These are phyloP conservation scores for Trichophyton verrucosum DNA, from an alignment of 2,329 filamentous ascomycete species.

Conservation along the genomic window DNA sequence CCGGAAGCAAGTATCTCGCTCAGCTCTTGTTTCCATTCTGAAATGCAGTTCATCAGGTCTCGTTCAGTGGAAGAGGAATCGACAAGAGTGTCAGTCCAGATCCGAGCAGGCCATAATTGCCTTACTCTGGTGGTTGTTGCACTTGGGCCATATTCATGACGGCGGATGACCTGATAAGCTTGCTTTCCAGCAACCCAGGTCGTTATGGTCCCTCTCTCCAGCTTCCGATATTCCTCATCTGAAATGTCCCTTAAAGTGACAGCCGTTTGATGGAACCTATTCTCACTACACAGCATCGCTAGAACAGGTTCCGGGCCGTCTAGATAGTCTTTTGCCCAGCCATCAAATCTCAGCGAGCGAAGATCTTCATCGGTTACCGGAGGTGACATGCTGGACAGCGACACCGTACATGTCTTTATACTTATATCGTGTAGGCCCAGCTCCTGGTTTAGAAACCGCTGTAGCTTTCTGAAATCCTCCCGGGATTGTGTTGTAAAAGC, in stretches of 20 bases:
- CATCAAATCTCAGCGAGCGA: conserved; percentile 53
- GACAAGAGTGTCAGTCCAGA: conserved; percentile 68
- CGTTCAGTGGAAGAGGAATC: conserved; percentile 48
- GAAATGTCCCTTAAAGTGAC: conserved; percentile 52
- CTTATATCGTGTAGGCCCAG: conserved; percentile 58
- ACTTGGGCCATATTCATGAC: conserved; percentile 66
- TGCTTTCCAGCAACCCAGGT: conserved; percentile 59
- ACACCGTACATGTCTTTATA: conserved; percentile 50
- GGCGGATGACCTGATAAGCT: conserved; percentile 52
- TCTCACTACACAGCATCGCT: conserved; percentile 72
- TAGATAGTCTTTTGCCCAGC: conserved; percentile 67
- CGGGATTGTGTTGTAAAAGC: conserved; percentile 63
- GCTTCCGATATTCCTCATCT: conserved; percentile 54
- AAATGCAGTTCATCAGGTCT: conserved; percentile 40
- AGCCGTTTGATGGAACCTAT: conserved; percentile 55
- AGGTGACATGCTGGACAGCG: conserved; percentile 44
- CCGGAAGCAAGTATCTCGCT: conserved; percentile 20
- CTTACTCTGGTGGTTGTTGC: conserved; percentile 59
- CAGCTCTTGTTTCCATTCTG: conserved; percentile 33
- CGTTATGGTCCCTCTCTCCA: conserved; percentile 48
- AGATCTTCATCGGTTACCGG: conserved; percentile 48
- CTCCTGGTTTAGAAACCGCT: conserved; percentile 48
- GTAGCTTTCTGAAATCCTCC: conserved; percentile 62
- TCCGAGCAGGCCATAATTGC: conserved; percentile 47
- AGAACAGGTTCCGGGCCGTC: conserved; percentile 72